phyloP scores from a whole-genome alignment of 2,329 filamentous ascomycete genomes.

The Colletotrichum sp. region DNA sequence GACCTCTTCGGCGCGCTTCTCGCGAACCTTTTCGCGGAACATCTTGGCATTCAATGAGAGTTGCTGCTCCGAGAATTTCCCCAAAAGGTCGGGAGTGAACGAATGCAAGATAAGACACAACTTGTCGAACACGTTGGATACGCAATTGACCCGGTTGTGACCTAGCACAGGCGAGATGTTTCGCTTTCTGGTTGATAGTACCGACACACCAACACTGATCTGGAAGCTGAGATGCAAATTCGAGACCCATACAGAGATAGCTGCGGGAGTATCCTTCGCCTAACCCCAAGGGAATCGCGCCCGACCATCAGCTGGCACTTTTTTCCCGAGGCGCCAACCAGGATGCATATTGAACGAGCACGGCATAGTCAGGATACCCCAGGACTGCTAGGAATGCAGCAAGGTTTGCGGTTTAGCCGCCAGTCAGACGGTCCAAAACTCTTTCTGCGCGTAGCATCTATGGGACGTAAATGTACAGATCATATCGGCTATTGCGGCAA shows the following conservation, averaged over 20 bases:
- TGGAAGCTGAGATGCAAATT: neutral
- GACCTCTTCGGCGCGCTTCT: neutral
- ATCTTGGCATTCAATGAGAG: neutral
- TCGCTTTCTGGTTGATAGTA: neutral
- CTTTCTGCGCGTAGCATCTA: neutral
- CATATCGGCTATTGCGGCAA: neutral
- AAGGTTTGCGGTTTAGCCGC: neutral
- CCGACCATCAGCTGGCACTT: neutral
- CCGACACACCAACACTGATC: neutral
- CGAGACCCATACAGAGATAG: neutral
- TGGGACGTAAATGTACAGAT: neutral
- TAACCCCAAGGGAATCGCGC: neutral
- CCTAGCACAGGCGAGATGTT: neutral
- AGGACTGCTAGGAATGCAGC: neutral
- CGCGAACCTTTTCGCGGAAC: neutral
- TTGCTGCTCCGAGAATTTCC: neutral
- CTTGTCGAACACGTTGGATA: neutral
- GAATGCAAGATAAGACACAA: neutral
- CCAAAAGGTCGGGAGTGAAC: rapidly evolving
- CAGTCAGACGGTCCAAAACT: neutral
- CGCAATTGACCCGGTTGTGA: neutral
- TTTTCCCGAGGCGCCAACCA: neutral
- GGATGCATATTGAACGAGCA: neutral
- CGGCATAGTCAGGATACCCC: neutral
- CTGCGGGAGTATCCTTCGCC: neutral